These are phyloP conservation scores for Comarum palustre DNA, from an alignment of 306 rosid species.

Conservation along the genomic window DNA sequence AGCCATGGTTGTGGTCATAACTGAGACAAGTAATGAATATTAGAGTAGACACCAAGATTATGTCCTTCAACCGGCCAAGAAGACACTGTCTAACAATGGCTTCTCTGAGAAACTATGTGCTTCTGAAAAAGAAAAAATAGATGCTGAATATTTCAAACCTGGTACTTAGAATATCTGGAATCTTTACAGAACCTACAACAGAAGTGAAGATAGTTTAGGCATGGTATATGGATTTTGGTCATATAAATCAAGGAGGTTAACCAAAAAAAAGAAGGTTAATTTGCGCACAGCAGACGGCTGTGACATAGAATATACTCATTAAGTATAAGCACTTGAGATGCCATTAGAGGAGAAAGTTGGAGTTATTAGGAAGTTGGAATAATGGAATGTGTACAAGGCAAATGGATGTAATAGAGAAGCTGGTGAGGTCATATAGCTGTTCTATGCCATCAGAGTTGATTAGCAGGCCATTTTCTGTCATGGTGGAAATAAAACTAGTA, in stretches of 20 bases:
- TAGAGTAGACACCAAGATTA: neutral
- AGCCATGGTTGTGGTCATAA: slow-evolving; percentile 19
- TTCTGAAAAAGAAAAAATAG: neutral
- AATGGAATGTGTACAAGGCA: neutral
- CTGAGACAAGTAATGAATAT: neutral
- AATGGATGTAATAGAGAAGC: slow-evolving; percentile 6
- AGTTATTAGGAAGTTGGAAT: slow-evolving; percentile 7
- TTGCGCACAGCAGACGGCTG: neutral
- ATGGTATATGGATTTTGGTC: neutral
- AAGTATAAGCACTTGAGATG: neutral
- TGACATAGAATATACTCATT: neutral
- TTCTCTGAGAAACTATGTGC: neutral
- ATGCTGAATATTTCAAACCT: neutral
- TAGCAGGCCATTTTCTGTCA: slow-evolving; percentile 7
- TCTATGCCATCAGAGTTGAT: neutral
- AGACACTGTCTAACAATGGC: neutral
- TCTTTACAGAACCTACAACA: neutral
- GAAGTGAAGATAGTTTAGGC: neutral
- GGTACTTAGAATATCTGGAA: neutral
- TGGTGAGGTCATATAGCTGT: neutral
- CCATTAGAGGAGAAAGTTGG: neutral
- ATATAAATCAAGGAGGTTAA: neutral
- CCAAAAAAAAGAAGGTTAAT: neutral
- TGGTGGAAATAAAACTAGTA: neutral
- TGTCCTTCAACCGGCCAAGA: neutral